These are phyloP conservation scores for Astrothelium macrocarpum DNA, from an alignment of 495 filamentous ascomycete genomes.

Conservation along the genomic window DNA sequence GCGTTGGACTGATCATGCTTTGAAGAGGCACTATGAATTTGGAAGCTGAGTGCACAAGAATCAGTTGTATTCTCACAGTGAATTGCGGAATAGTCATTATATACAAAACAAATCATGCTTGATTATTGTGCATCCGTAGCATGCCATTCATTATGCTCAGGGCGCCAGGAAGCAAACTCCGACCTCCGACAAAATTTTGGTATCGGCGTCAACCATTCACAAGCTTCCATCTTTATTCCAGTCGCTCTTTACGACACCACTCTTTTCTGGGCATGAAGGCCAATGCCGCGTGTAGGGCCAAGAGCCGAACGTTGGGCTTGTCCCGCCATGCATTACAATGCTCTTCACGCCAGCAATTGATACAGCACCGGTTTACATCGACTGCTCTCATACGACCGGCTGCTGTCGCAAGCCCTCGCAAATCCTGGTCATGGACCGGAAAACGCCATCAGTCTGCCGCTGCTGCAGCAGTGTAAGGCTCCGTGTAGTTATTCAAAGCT, in stretches of 20 bases:
- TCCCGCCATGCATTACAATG: neutral
- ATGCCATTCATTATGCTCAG: no score
- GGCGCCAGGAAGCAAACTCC: neutral
- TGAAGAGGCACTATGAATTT: slow-evolving; percentile 24
- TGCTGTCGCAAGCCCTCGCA: neutral
- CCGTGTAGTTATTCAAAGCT: slow-evolving; percentile 1
- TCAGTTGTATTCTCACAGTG: no score
- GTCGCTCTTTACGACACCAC: neutral
- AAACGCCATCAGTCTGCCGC: slow-evolving; percentile 24
- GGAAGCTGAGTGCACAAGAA: neutral
- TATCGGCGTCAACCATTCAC: neutral
- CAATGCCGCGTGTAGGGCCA: neutral
- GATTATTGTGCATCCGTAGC: no score
- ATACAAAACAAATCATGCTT: no score
- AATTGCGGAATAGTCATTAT: no score
- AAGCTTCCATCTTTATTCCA: neutral
- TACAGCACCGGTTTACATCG: slow-evolving; percentile 6
- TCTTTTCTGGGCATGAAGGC: neutral
- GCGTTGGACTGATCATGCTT: slow-evolving; percentile 82
- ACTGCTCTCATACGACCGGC: slow-evolving; percentile 4
- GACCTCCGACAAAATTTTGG: slow-evolving; percentile 3
- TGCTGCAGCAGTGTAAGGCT: slow-evolving; percentile 36
- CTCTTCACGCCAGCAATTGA: neutral
- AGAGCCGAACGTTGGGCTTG: neutral
- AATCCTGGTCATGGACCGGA: slow-evolving; percentile 2